phyloP scores from a whole-genome alignment of 2,329 filamentous ascomycete genomes.

The Teratosphaeria nubilosa region DNA sequence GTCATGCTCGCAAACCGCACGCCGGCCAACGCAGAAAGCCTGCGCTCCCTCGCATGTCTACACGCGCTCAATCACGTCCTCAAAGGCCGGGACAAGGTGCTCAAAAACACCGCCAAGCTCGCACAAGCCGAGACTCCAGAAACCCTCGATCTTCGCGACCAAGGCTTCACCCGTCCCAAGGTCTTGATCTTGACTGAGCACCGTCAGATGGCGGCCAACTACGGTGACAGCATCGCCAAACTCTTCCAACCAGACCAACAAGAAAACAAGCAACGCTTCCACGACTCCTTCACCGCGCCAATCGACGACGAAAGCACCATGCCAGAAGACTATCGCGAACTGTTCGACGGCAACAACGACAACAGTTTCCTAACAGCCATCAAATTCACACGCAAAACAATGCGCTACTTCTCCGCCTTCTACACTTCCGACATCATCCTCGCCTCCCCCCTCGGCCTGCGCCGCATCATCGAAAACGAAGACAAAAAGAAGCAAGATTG shows the following conservation, averaged over 20 bases:
- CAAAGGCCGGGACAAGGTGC: conserved; percentile 81
- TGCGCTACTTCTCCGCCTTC: conserved; percentile 91
- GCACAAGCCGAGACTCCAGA: conserved; percentile 51
- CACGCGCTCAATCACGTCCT: conserved; percentile 88
- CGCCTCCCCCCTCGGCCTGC: conserved; percentile 78
- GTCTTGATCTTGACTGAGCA: conserved; percentile 85
- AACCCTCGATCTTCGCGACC: conserved; percentile 62
- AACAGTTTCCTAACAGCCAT: conserved; percentile 95
- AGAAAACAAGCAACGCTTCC: conserved; percentile 87
- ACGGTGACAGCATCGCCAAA: conserved; percentile 65
- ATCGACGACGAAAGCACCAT: conserved; percentile 59
- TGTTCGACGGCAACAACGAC: conserved; percentile 92
- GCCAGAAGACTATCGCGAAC: conserved; percentile 74
- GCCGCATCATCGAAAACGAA: conserved; percentile 76
- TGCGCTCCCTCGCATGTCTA: conserved; percentile 65
- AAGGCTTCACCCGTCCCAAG: conserved; percentile 92
- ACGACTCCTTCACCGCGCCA: conserved; percentile 66
- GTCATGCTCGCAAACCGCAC: conserved; percentile 66
- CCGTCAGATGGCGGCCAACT: conserved; percentile 69
- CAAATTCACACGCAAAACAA: conserved; percentile 91
- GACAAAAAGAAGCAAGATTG: conserved; percentile 64
- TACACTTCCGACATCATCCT: conserved; percentile 95
- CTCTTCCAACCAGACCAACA: conserved; percentile 79
- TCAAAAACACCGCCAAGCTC: conserved; percentile 83
- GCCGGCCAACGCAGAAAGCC: conserved; percentile 52